Base-by-base conservation (phyloP, 2,329 filamentous ascomycete species). In the Pestalotiopsis sp. region DNA sequence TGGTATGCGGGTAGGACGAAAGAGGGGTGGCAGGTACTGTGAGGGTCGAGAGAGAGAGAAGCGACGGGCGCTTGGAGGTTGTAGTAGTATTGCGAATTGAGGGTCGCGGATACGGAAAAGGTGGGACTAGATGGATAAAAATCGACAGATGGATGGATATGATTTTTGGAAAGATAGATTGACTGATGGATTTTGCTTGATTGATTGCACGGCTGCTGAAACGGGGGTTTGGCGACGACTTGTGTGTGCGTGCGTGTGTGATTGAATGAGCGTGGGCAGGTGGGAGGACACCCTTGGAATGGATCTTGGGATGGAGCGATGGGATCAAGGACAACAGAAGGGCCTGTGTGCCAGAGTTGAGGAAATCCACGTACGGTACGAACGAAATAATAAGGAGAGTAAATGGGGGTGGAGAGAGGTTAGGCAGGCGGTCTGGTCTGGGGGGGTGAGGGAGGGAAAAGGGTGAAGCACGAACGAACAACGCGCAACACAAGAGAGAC, bases 111-210 rank as follows among this genome's bases (percentile, higher is more conserved):
- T 49, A 64, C n/a, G 57, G 25, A 39, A 45, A 56, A 57, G 57
- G 63, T 45, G 57, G 63, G 63, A 45, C 57, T 45, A 45, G 45
- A 66, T 66, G 63, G 63, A 57, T 66, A 66, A 66, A 58, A 66
- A 66, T 49, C 25, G 63, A 56, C 52, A 56, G 63, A 65, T 57
- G 25, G 61, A 38, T 63, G 31, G 61, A 38, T 66, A 39, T 36
- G 31, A 17, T 7, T 36, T 23, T n/a, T 36, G 14, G 41, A n/a
- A 27, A 49, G n/a, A 49, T 39, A n/a, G 20, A 49, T 65, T 49
- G 62, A 65, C n/a, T 65, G 38, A 36, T 27, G 62, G 20, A 52
- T 52, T 36, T 52, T 52, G 45, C 45, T 52, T 52, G 45, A 63
- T 38, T 39, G 61, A 39, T 23, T 36, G 61, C 31, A 38, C 38